Evolutionary conservation across 176 grass and related monocot species (phyloP), one percentile per base, ranked within the genome.

Genomic region (Triticum turgidum): DNA sequence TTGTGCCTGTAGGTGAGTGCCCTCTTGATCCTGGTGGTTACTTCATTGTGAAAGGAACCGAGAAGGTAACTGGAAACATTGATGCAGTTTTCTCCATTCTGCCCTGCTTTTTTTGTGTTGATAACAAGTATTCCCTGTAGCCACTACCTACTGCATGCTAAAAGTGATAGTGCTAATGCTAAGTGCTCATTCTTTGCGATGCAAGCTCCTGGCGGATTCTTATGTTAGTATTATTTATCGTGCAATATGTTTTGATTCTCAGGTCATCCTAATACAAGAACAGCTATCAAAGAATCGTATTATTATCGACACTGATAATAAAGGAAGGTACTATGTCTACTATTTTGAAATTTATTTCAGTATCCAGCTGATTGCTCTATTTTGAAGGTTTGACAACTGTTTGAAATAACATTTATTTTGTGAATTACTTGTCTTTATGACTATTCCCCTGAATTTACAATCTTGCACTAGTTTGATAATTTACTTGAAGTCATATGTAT

Each of bases 251-350:
- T 73, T 22, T 84, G n/a, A 45, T 83, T 92, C 79, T 69, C 79
- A 98, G 96, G 96, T 98, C 82, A 94, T 98, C 80, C 82, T 98
- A 87, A 98, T 98, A 87, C 97, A 98, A 84, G 97, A 98, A 69
- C 97, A 98, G 52, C 87, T 98, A 69, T 96, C 92, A 33, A 98
- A 98, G 83, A 98, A 98, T 91, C 94, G 90, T 88, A 98, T 98
- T 82, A 92, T 98, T 80, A 91, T 96, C 14, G 97, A 96, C 52
- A 98, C 79, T 0, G 97, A 98, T 80, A 81, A 72, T 76, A 98
- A 98, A 86, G 89, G 92, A 89, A 94, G 97, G 94, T 59, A 42
- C 35, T 81, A 47, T 63, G 5, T 59, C 58, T 81, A 67, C 39
- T 86, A 52, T 82, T 71, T 69, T 82, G 30, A 49, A 83, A 61